Evolutionary conservation across 2,329 filamentous ascomycete genomes (phyloP), one percentile per base, ranked within the genome.

Genomic region (Ceratocystis colombiana): DNA sequence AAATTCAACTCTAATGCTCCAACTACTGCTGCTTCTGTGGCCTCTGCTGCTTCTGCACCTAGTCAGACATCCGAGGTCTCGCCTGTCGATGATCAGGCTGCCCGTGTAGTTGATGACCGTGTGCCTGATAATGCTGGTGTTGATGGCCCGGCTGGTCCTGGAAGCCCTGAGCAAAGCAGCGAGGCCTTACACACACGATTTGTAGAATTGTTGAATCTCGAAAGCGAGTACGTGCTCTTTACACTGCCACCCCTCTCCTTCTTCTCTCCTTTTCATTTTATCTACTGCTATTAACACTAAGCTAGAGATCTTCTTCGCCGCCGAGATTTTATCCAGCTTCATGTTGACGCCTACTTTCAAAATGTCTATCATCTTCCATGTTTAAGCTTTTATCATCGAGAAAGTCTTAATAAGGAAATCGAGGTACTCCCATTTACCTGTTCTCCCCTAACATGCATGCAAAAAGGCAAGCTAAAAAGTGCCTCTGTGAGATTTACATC

Each of bases 291-390:
- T 5, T 61, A 61, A 41, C 8, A 6, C 15, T 20, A 45, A 5
- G 20, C 69, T 41, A 75, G 76, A 61, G 73, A 76, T 61, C 68
- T 75, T 20, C 67, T 77, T 22, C 70, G 73, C 5, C 73, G 73
- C 50, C 74, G 71, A 66, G 72, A 76, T n/a, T 67, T 77, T 45
- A 69, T 78, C 15, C 62, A 74, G 44, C 72, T 71, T 20, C 76
- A 78, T 67, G 70, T 77, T 22, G 73, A 77, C 61, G 74, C 74
- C 0, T 78, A 76, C 67, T 76, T 78, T 66, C 72, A 75, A 30
- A 70, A 74, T 46, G 69, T 77, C 55, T 77, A 75, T 67, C 74
- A 73, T 67, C 71, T 77, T 28, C 77, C 76, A 4, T 76, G 74
- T 65, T 72, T 77, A 67, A 74, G 75, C 10, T 76, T 77, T 65